A percentile compares a stretch with the other conserved stretches of the same genome.
These are phyloP conservation scores for Neonectria ditissima DNA, from an alignment of 2,329 filamentous ascomycete species.

Conservation along the genomic window DNA sequence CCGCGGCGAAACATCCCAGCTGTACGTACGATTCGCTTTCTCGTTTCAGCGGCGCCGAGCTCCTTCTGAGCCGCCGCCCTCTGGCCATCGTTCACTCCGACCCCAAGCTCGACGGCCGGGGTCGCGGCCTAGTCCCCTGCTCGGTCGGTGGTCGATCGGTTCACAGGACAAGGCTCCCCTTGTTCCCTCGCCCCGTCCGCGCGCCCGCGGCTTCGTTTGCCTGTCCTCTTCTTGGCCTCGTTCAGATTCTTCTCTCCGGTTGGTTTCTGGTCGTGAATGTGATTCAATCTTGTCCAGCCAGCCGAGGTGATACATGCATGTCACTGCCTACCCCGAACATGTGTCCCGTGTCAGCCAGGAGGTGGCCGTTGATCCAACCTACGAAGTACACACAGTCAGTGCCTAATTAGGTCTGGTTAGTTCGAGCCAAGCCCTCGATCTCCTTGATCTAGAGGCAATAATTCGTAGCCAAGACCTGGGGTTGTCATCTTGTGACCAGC, in stretches of 20 bases:
- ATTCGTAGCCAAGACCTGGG: constrained; percentile 38
- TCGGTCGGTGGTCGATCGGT: constrained; percentile 33
- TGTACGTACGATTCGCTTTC: constrained; percentile 11
- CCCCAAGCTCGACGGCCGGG: constrained; percentile 18
- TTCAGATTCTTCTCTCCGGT: neutral
- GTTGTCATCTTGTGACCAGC: constrained; percentile 33
- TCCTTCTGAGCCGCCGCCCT: constrained; percentile 2
- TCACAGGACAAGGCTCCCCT: constrained; percentile 14
- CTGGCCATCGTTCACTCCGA: constrained; percentile 1
- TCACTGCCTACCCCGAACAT: constrained; percentile 26
- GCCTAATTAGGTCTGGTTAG: no score
- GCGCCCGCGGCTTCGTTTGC: constrained; percentile 1
- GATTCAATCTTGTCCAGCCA: constrained; percentile 1
- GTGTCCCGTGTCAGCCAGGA: constrained; percentile 25
- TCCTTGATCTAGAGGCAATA: constrained; percentile 28
- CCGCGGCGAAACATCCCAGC: neutral
- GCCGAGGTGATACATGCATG: constrained; percentile 36
- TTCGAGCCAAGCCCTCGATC: constrained; percentile 31
- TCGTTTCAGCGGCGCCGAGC: constrained; percentile 19
- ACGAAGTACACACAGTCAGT: no score
- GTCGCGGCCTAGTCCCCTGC: neutral
- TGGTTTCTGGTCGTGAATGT: neutral
- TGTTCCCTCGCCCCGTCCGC: constrained; percentile 14
- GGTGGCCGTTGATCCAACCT: no score
- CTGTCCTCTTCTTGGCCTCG: constrained; percentile 1